Percentiles rank a stretch among this genome's conserved stretches.
Conservation (phyloP, 1,284 basidiomycete genomes). For the Heterobasidion annosum region DNA sequence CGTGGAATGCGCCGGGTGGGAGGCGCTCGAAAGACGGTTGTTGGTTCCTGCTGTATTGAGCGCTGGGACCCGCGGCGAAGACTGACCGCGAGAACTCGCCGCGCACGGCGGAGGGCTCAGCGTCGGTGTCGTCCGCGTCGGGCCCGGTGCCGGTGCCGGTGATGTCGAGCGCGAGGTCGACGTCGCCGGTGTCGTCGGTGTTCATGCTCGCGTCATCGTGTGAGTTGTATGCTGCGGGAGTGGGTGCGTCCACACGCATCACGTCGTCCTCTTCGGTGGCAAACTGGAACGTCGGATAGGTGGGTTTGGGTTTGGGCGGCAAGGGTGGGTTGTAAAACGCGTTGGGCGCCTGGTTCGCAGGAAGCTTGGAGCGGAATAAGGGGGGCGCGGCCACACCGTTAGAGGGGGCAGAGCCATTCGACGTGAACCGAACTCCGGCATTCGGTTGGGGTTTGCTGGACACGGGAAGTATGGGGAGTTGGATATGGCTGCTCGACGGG, state of each 20-base stretch:
- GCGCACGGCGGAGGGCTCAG: neutral
- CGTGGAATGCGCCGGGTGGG: constrained; percentile 1
- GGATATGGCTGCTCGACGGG: too few relatives aligned
- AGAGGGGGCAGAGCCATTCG: too few relatives aligned
- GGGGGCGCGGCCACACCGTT: constrained; percentile 6
- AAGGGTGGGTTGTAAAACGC: constrained; percentile 52
- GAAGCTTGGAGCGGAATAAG: constrained; percentile 29
- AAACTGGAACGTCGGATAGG: neutral
- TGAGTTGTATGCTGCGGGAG: neutral
- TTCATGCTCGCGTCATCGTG: neutral
- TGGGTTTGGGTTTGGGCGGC: constrained; percentile 7
- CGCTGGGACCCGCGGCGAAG: neutral
- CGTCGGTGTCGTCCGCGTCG: neutral
- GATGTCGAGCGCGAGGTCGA: neutral
- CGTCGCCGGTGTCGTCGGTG: neutral
- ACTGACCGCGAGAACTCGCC: neutral
- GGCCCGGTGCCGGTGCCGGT: neutral
- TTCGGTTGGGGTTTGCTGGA: neutral
- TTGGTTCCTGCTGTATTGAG: neutral
- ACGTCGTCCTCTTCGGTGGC: too few relatives aligned
- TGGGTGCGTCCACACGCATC: too few relatives aligned
- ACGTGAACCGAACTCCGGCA: neutral
- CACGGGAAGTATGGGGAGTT: too few relatives aligned
- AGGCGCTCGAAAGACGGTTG: neutral
- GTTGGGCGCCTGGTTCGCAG: constrained; percentile 41